Evolutionary conservation across 495 filamentous ascomycete species (phyloP).

Genomic region (Bacidia rubella): DNA sequence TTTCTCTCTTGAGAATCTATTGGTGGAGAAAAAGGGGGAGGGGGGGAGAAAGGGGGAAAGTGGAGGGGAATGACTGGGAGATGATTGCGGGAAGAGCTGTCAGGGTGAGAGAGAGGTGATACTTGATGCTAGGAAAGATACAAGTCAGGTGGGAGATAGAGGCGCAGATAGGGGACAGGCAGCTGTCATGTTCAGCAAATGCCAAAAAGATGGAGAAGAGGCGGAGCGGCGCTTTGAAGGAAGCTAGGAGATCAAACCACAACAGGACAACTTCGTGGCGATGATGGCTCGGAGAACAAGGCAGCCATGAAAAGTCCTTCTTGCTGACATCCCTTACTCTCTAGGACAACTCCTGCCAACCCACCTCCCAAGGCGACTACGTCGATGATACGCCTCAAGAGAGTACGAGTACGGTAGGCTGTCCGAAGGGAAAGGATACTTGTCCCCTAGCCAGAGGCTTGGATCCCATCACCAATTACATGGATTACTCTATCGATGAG

Average conservation of each 20-base stretch:
- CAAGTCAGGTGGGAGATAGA: no score
- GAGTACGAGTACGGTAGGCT: constrained; percentile 34
- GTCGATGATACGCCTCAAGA: constrained; percentile 41
- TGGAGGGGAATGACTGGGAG: background rate
- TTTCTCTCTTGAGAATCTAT: no score
- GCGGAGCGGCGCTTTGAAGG: no score
- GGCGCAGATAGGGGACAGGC: no score
- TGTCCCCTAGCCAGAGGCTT: constrained; percentile 31
- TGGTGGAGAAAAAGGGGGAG: background rate
- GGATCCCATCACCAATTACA: constrained; percentile 41
- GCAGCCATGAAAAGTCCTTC: background rate
- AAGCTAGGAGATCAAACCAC: no score
- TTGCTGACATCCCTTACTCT: background rate
- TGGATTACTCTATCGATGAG: constrained; percentile 43
- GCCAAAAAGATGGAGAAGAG: no score
- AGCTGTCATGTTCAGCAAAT: no score
- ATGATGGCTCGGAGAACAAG: no score
- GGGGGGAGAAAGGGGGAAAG: background rate
- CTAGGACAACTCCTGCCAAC: constrained; percentile 30
- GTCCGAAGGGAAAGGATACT: constrained; percentile 33
- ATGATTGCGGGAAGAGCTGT: background rate
- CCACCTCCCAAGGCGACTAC: constrained; percentile 33
- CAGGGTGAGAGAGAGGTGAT: background rate
- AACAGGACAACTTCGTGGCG: no score
- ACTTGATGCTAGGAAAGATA: no score